Base-by-base conservation (phyloP, 2,329 filamentous ascomycete genomes). In the Epichloe elymi region DNA sequence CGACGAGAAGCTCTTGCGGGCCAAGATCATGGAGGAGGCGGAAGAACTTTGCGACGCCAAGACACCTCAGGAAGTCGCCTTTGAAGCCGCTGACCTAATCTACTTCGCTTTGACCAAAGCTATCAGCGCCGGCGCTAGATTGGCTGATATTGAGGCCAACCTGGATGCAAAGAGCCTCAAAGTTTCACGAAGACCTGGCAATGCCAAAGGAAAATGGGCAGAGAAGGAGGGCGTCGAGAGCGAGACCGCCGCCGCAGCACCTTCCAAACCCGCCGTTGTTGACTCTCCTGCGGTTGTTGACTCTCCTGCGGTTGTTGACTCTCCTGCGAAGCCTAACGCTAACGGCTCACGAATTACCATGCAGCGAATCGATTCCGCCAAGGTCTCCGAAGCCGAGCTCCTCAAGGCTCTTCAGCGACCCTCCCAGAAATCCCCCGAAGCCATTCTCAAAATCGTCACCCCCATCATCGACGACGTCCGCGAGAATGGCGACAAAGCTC, bases 21-120 rank as follows among this genome's bases (percentile, higher is more conserved):
- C 93, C 3, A 98, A 98, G 75, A 96, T 98, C 51, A 94, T 97
- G 82, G 93, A 98, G 68, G 93, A 98, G 67, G 93, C 93, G 0
- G 87, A 94, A 62, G 93, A 98, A 70, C 76, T 98, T 41, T 96
- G 91, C 63, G 82, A 93, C 56, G 91, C 93, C 15, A 82, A 82
- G 57, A 83, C 82, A 0, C 85, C 86, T 54, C 77, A 90, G 55
- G 86, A 97, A 14, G 79, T 95, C 55, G 88, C 93, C 2, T 95
- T 95, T 56, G 93, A 98, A 68, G 89, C 93, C 8, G 93, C 93
- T 0, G 93, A 98, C 63, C 72, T 98, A 51, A 82, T 98, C 49
- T 98, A 97, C 72, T 98, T 98, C 72, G 88, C 91, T 7, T 71
- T 98, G 51, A 88, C 93, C 20, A 94, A 90, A 68, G 95, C 89